Conservation (phyloP, 768 basidiomycete species). For the Lentinula detonsa region DNA sequence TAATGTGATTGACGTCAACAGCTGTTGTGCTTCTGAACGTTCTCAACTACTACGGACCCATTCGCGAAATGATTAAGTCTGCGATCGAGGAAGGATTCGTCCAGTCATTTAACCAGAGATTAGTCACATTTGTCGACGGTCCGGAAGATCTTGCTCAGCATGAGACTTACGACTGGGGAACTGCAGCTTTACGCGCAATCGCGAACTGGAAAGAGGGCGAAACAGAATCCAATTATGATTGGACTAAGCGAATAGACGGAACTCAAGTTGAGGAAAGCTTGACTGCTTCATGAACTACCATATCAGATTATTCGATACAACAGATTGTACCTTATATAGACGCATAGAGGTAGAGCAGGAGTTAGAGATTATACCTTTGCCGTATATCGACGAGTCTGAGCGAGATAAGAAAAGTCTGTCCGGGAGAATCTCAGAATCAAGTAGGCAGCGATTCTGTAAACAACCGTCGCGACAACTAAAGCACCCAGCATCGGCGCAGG, state of each 20-base stretch:
- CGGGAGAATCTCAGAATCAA: constrained; percentile 1
- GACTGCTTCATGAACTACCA: background rate
- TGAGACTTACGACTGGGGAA: constrained; percentile 72
- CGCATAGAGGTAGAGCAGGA: no score
- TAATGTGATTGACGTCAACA: constrained; percentile 15
- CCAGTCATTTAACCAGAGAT: constrained; percentile 44
- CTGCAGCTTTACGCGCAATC: constrained; percentile 57
- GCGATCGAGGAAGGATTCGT: constrained; percentile 72
- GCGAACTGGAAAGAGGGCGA: constrained; percentile 46
- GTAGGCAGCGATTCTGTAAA: constrained; percentile 8
- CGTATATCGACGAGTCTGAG: background rate
- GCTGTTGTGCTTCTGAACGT: constrained; percentile 78
- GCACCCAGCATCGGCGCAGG: constrained; percentile 6
- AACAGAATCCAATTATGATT: constrained; percentile 35
- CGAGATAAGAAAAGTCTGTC: background rate
- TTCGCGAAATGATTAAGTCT: constrained; percentile 67
- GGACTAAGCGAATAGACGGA: constrained; percentile 37
- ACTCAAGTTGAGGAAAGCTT: background rate
- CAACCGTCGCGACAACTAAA: constrained; percentile 2
- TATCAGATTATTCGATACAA: background rate
- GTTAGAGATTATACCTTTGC: background rate
- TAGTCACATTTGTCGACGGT: constrained; percentile 75
- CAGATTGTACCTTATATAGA: background rate
- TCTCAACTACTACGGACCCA: constrained; percentile 72
- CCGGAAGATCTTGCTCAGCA: constrained; percentile 48